Base-by-base conservation (phyloP, 768 basidiomycete species). In the Hericium rajendrae region DNA sequence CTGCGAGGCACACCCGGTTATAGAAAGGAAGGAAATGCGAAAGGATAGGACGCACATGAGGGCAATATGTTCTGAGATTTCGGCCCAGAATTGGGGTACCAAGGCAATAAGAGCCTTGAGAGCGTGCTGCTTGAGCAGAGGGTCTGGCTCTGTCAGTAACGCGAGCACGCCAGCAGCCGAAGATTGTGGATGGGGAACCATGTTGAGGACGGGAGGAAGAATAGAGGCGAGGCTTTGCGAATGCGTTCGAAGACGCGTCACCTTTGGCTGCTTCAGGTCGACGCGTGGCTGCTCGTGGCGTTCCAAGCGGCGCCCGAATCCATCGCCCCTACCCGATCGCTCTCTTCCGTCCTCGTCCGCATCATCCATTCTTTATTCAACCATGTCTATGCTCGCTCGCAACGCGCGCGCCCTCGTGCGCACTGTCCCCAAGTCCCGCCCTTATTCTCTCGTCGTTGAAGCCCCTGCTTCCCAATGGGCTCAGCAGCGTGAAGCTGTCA, bases 31-130 rank as follows among this genome's bases (percentile, higher is more conserved):
- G 38, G 8, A 4, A 46, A 39, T 15, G n/a, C 13, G 43, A 40
- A 24, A 51, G 18, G 26, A 18, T n/a, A n/a, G 54, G 51, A 6
- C 91, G 65, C 69, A 91, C 94, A 98, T 93, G 58, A 84, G 74
- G 38, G 88, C 81, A 65, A 97, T 86, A 68, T 90, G 84, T 71
- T 99, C 97, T 64, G 92, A 94, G 66, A 98, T 95, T 78, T 99
- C 97, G 50, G 95, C 88, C 97, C 97, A 99, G 72, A 97, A 98
- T 65, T 90, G 86, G 40, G 94, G 84, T 6, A 98, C 92, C 48
- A 97, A 81, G 15, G 81, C 74, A 66, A 84, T 88, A 54, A 99
- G 78, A 48, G 86, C 80, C 52, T 82, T 82, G 64, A 99, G 83
- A 22, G 97, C 97, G 77, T 97, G 89, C 65, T 91, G 84, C 68